Conservation (phyloP, 306 rosid species). For the Cercis canadensis region DNA sequence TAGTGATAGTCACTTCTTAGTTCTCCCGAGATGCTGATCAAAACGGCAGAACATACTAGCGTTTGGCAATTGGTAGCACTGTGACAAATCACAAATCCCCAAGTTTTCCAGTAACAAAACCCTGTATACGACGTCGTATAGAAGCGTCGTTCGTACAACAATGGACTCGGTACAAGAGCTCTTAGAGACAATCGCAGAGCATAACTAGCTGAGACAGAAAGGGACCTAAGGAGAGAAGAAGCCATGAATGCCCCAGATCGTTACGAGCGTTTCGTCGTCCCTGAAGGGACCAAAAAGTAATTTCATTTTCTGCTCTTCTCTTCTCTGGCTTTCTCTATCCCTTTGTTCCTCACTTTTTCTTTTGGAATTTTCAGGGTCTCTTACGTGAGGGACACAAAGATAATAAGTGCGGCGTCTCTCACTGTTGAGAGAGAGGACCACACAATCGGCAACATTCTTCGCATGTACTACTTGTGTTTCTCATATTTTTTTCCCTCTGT, state of each 20-base stretch:
- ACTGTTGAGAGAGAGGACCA: slow-evolving; percentile 92
- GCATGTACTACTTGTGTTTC: slow-evolving; percentile 59
- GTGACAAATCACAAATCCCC: no score
- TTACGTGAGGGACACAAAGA: slow-evolving; percentile 93
- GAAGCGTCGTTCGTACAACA: no score
- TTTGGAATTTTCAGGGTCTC: slow-evolving; percentile 65
- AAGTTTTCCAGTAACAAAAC: no score
- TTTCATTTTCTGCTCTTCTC: no score
- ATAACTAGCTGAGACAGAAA: not conserved
- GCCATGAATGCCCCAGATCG: slow-evolving; percentile 95
- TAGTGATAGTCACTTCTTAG: no score
- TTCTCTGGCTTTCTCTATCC: not conserved
- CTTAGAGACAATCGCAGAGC: no score
- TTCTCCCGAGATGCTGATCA: no score
- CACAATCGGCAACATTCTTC: slow-evolving; percentile 85
- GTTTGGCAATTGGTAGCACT: no score
- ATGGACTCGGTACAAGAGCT: no score
- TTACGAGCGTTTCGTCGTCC: slow-evolving; percentile 93
- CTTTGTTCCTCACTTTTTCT: not conserved
- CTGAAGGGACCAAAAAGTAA: slow-evolving; percentile 92
- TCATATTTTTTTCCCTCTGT: not conserved
- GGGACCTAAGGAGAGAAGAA: slow-evolving; percentile 5
- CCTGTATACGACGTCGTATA: no score
- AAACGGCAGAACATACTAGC: no score
- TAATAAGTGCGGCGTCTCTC: slow-evolving; percentile 86